Evolutionary conservation across 108 stramenopile genomes (phyloP).

Genomic region (Heterococcus sp.): DNA sequence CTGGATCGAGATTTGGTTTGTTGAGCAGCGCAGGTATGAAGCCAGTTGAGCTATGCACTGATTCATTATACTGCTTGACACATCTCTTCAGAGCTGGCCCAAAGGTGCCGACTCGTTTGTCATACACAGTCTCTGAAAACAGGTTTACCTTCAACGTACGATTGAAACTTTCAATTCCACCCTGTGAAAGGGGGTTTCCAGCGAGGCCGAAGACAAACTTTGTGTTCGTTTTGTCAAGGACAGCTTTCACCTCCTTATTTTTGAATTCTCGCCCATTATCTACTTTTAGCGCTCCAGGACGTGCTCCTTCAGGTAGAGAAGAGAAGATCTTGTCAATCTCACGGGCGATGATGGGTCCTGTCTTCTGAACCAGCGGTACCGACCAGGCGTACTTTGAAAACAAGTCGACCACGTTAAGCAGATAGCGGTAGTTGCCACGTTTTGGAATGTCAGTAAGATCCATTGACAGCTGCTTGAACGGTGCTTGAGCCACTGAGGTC

Average conservation of each 20-base stretch:
- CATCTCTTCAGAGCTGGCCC: too few species aligned
- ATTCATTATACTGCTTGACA: too few species aligned
- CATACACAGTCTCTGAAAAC: background rate
- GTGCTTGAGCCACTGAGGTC: background rate
- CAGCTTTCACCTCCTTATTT: background rate
- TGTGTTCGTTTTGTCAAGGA: background rate
- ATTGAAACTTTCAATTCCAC: background rate
- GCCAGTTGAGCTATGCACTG: background rate
- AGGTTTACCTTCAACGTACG: background rate
- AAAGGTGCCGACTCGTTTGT: background rate
- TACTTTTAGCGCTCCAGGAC: background rate
- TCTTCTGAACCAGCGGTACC: background rate
- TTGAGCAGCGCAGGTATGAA: background rate
- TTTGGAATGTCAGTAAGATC: background rate
- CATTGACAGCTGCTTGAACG: background rate
- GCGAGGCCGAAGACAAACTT: background rate
- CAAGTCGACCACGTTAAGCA: background rate
- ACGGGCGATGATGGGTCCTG: background rate
- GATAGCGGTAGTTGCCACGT: background rate
- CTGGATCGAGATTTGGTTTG: background rate
- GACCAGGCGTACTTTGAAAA: background rate
- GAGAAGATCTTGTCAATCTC: background rate
- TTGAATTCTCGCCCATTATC: background rate
- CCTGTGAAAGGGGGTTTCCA: background rate
- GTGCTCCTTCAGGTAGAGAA: background rate